Conservation (phyloP, 1,139 yeast genomes). For the Meyerozyma smithsonii region DNA sequence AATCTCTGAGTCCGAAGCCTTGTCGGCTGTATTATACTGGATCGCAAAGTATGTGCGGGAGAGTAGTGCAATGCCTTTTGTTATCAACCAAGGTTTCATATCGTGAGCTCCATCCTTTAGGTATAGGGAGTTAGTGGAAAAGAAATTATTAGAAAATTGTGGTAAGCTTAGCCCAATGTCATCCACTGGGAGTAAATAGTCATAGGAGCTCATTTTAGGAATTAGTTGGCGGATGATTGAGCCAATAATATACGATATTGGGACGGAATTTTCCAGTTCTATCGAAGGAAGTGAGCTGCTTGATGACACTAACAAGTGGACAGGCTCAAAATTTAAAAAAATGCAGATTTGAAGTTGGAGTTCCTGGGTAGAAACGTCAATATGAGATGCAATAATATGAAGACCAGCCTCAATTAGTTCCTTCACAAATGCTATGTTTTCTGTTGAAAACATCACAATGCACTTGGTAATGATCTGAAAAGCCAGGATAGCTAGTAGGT, state of each 20-base stretch:
- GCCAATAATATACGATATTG: not conserved
- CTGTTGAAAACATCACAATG: not conserved
- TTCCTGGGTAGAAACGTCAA: not conserved
- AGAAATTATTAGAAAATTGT: not conserved
- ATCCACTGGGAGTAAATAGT: not conserved
- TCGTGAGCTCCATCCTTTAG: not conserved
- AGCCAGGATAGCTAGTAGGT: not conserved
- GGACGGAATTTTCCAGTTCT: not conserved
- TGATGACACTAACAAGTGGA: not conserved
- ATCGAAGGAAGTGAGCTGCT: not conserved
- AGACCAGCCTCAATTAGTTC: not conserved
- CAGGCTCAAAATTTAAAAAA: not conserved
- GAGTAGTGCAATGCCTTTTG: not conserved
- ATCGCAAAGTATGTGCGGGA: not conserved
- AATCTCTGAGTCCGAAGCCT: too few species aligned
- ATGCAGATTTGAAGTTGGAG: conserved; percentile 2
- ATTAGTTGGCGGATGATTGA: not conserved
- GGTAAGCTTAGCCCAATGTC: not conserved
- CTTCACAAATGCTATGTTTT: not conserved
- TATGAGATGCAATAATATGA: not conserved
- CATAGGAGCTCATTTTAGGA: not conserved
- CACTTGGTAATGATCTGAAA: not conserved
- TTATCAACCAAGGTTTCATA: not conserved
- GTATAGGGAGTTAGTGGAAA: not conserved
- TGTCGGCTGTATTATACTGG: not conserved